These are phyloP conservation scores for Chaetothyriales sp. DNA, from an alignment of 2,329 filamentous ascomycete genomes.

Conservation along the genomic window DNA sequence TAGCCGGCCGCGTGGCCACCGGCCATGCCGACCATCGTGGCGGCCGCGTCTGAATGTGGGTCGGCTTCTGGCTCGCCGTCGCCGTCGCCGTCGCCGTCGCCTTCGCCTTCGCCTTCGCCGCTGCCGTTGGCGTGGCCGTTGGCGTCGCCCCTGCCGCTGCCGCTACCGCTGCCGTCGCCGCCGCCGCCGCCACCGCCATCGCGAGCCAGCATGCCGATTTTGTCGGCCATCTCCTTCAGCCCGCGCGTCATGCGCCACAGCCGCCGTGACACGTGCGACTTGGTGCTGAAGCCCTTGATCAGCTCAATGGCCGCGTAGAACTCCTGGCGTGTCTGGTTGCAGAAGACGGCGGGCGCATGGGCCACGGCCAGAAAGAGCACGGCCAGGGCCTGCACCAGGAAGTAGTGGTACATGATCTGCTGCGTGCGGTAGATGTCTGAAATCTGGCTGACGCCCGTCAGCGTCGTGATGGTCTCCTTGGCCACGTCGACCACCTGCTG, in stretches of 20 bases:
- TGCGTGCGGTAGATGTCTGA: constrained; percentile 51
- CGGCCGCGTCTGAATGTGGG: constrained; percentile 47
- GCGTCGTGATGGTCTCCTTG: constrained; percentile 49
- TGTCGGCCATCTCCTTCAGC: constrained; percentile 49
- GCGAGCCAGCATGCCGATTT: constrained; percentile 39
- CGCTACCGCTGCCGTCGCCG: constrained; percentile 3
- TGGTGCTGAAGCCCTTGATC: constrained; percentile 47
- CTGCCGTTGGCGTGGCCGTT: constrained; percentile 3
- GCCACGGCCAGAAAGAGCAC: constrained; percentile 52
- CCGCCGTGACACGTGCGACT: constrained; percentile 47
- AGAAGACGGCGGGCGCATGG: constrained; percentile 49
- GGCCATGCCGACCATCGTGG: constrained; percentile 52
- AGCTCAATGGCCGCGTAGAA: constrained; percentile 55
- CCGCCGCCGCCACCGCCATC: constrained; percentile 1
- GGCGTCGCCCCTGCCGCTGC: not conserved
- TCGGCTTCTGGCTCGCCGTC: constrained; percentile 31
- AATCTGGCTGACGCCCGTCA: constrained; percentile 48
- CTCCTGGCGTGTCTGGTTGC: constrained; percentile 47
- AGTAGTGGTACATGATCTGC: constrained; percentile 54
- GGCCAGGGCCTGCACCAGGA: constrained; percentile 49
- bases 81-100: not conserved
- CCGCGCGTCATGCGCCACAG: constrained; percentile 52
- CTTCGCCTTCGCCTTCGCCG: not conserved
- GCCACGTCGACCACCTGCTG: constrained; percentile 53
- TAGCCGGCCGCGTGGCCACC: constrained; percentile 45